These are phyloP conservation scores for Lecanosticta acicola DNA, from an alignment of 2,329 filamentous ascomycete species.

Conservation along the genomic window DNA sequence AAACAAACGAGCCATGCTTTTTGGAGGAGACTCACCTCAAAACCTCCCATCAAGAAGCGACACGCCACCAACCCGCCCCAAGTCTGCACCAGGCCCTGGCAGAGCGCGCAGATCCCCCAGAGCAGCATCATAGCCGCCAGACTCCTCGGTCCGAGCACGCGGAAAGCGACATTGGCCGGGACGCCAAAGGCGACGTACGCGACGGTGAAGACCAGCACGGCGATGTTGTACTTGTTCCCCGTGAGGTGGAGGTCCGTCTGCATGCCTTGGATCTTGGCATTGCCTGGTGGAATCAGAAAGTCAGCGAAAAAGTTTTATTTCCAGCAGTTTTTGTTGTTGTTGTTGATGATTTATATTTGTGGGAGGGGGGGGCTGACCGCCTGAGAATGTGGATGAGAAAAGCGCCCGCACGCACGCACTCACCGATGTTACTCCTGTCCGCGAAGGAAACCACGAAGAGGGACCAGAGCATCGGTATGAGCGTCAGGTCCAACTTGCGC, in stretches of 20 bases:
- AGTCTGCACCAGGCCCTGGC: slow-evolving; percentile 32
- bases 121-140: slow-evolving; percentile 35
- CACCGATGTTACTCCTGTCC: slow-evolving; percentile 37
- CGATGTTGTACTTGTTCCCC: slow-evolving; percentile 35
- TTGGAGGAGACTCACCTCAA: too few species aligned
- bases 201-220: slow-evolving; percentile 36
- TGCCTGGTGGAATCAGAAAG: slow-evolving; percentile 21
- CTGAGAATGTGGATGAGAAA: too few species aligned
- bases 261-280: slow-evolving; percentile 37
- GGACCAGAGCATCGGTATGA: slow-evolving; percentile 45
- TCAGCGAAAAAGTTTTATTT: too few species aligned
- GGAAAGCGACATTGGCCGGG: slow-evolving; percentile 43
- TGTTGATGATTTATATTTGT: too few species aligned
- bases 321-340: too few species aligned
- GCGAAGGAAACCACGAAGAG: slow-evolving; percentile 42
- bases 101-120: slow-evolving; percentile 36
- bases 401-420: too few species aligned
- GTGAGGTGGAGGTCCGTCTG: slow-evolving; percentile 32
- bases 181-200: slow-evolving; percentile 35
- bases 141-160: slow-evolving; percentile 59
- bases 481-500: slow-evolving; percentile 45
- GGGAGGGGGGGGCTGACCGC: too few species aligned
- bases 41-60: slow-evolving; percentile 33
- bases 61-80: slow-evolving; percentile 30
- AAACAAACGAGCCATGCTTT: too few species aligned